A percentile compares a stretch with the other conserved stretches of the same genome.
Conservation (phyloP, 139 green algal species). For the Bryopsis sp. region DNA sequence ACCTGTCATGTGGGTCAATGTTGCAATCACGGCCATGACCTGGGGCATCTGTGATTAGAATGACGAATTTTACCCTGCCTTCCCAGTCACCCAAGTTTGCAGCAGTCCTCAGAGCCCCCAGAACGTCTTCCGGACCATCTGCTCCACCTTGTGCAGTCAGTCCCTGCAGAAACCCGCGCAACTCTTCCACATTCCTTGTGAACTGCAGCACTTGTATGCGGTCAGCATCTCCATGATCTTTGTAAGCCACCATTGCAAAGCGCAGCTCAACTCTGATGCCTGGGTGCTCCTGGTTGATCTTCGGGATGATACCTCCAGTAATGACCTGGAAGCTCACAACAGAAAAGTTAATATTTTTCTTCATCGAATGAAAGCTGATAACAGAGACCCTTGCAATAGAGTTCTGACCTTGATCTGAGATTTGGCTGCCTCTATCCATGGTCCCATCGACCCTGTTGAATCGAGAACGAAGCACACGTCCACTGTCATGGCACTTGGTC, state of each 20-base stretch:
- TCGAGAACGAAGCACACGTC: slow-evolving; percentile 31
- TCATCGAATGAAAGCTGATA: background rate
- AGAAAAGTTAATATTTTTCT: background rate
- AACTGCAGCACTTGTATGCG: background rate
- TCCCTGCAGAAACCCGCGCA: background rate
- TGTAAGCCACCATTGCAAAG: slow-evolving; percentile 29
- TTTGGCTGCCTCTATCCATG: slow-evolving; percentile 31
- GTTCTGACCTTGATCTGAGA: slow-evolving; percentile 24
- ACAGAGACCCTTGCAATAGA: background rate
- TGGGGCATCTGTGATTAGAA: slow-evolving; percentile 29
- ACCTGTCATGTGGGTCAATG: background rate
- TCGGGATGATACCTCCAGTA: slow-evolving; percentile 20
- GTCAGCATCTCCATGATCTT: slow-evolving; percentile 24
- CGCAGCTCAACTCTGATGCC: slow-evolving; percentile 22
- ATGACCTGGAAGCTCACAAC: slow-evolving; percentile 26
- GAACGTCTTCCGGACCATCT: slow-evolving; percentile 30
- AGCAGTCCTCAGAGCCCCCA: slow-evolving; percentile 20
- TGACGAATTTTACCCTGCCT: slow-evolving; percentile 24
- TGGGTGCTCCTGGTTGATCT: slow-evolving; percentile 24
- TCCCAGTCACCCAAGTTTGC: slow-evolving; percentile 22
- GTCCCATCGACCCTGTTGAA: slow-evolving; percentile 26
- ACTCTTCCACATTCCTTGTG: background rate
- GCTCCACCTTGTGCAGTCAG: slow-evolving; percentile 22
- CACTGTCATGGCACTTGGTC: slow-evolving; percentile 24
- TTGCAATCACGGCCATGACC: slow-evolving; percentile 22